Evolutionary conservation across 2,329 filamentous ascomycete genomes (phyloP).

Genomic region (Cercospora berteroae): DNA sequence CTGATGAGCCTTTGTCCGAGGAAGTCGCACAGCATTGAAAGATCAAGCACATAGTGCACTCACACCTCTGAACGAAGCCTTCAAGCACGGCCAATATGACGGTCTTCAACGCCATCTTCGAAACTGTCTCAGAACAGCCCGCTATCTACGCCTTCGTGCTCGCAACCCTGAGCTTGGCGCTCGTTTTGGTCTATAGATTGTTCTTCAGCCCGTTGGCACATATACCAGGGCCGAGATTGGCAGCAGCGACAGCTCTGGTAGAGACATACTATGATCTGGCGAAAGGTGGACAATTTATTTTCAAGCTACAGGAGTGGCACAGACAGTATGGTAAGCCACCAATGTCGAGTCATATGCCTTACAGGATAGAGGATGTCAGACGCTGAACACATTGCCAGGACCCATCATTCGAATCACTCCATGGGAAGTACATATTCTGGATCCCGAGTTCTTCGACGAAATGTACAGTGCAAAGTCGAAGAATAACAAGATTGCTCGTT

Average conservation of each 20-base stretch:
- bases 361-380: neutral
- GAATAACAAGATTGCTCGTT: slow-evolving; percentile 1
- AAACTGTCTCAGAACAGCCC: neutral
- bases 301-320: slow-evolving; percentile 11
- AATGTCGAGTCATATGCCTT: neutral
- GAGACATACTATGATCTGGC: slow-evolving; percentile 20
- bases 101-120: neutral
- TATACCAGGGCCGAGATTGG: slow-evolving; percentile 38
- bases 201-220: slow-evolving; percentile 37
- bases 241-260: slow-evolving; percentile 34
- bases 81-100: neutral
- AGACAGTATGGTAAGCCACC: slow-evolving; percentile 1
- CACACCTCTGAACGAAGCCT: neutral
- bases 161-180: neutral
- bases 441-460: slow-evolving; percentile 38
- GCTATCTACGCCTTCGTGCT: neutral
- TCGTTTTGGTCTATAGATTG: slow-evolving; percentile 17
- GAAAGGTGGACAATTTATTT: slow-evolving; percentile 17
- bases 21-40: neutral
- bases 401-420: slow-evolving; percentile 42
- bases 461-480: slow-evolving; percentile 30
- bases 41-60: neutral
- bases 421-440: slow-evolving; percentile 40
- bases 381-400: slow-evolving; percentile 11
- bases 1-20: neutral